Evolutionary conservation across 2,329 filamentous ascomycete genomes (phyloP).

Genomic region (Pseudomassariella vexata): DNA sequence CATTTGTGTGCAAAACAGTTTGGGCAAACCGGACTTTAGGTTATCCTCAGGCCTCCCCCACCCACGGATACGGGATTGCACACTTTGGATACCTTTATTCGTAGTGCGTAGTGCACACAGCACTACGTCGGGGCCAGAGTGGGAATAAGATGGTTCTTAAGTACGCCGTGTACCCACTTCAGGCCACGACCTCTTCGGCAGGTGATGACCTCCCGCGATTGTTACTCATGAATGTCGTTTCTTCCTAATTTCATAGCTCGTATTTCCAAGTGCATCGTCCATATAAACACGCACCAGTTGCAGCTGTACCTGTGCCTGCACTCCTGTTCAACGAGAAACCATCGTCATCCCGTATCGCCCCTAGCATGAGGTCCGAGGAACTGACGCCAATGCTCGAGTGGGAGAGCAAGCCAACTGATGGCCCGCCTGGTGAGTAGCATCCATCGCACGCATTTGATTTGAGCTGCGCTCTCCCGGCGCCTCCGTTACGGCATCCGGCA

Average conservation of each 20-base stretch:
- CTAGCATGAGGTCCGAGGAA: constrained; percentile 4
- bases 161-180: not conserved
- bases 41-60: too few relatives aligned
- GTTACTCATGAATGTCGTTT: not conserved
- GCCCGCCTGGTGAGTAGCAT: constrained; percentile 1
- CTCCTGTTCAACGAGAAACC: not conserved
- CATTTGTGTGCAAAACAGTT: too few relatives aligned
- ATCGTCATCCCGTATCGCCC: not conserved
- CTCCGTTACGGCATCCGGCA: too few relatives aligned
- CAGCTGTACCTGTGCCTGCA: not conserved
- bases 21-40: too few relatives aligned
- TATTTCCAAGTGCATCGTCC: not conserved
- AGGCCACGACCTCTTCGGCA: not conserved
- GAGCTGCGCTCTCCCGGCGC: not conserved
- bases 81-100: too few relatives aligned
- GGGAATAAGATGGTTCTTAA: constrained; percentile 7
- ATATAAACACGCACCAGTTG: too few relatives aligned
- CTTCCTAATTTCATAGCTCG: not conserved
- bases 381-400: constrained; percentile 2
- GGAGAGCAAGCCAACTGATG: not conserved
- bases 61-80: too few relatives aligned
- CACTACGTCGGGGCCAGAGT: too few relatives aligned
- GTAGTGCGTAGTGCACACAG: too few relatives aligned
- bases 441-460: not conserved
- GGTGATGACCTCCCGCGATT: not conserved